Base-by-base conservation (phyloP, 257 asterid genomes). In the Oldenlandia corymbosa region DNA sequence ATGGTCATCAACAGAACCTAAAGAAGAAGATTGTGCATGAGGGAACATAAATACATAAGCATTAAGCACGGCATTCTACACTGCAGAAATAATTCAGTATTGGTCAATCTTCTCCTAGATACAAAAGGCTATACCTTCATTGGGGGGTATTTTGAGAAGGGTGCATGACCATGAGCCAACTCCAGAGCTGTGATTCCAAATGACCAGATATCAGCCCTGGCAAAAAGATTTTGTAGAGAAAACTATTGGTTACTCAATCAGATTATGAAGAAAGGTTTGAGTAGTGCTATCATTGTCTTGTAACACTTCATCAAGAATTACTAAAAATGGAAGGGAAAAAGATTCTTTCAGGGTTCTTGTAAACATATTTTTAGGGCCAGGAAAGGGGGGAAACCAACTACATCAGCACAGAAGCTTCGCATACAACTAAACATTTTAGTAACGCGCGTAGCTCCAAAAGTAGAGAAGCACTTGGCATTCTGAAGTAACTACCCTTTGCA, bases 161-260 rank as follows among this genome's bases (percentile, higher is more conserved):
- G 99, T 28, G 99, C 99, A 66, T 93, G 99, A 45, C 99, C 99
- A 84, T 93, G 99, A 70, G 99, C 99, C 78, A 93, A 79, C 81
- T 93, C 99, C 72, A 93, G 79, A 27, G 99, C 99, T 62, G 99
- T 93, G 77, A 93, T 93, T 69, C 99, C 99, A 75, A 93, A 83
- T 37, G 99, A 93, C 99, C 99, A 93, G 67, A 93, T 93, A 75
- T 93, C 99, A 63, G 97, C 99, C 88, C 99, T 93, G 85, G 37
- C 69, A 65, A 57, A n/a, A 71, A 66, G 27, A 30, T 17, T 21
- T 48, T 11, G 20, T 20, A n/a, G 43, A 46, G 16, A 28, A 50
- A 54, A 63, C 64, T 56, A 54, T 30, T 39, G 45, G 20, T 63
- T 64, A 68, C 47, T 62, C 63, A 59, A 49, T 62, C 74, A 65